Base-by-base conservation (phyloP, 2,329 filamentous ascomycete species). In the Aspergillus chevalieri region DNA sequence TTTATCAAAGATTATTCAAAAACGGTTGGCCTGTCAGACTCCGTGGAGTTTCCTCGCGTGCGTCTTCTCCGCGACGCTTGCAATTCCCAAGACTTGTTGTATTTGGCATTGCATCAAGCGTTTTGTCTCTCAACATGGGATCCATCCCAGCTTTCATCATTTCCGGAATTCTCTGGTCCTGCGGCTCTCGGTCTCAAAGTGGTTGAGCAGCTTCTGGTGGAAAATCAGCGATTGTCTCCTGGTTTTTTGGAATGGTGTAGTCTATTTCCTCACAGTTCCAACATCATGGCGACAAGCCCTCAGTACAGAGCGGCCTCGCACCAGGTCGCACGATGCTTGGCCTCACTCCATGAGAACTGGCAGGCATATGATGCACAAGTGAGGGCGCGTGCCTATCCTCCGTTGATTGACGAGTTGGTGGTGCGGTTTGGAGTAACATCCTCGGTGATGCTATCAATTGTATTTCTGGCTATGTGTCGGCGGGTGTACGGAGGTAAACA, bases 101-200 rank as follows among this genome's bases (percentile, higher is more conserved):
- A 85, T 61, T 57, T 89, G 45, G 72, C 77, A 5, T 62, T 87
- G 10, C 85, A 87, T 60, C 84, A 87, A 60, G 51, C 85, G 2
- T 84, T 81, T 63, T 86, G 83, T 60, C 60, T 78, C 17, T 81
- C 78, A 76, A 76, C 74, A 3, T 49, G 68, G 3, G 62, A 71
- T 15, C 68, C 64, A 0, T 47, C 55, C 1, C 52, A 61, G 3
- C 60, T 78, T 4, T 66, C 74, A 14, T 57, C 46, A 10, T 52
- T 74, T 3, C 59, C 75, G 10, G 65, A 67, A 1, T 61, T 72
- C 43, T 56, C 72, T 3, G 51, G 52, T n/a, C 44, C 54, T 4
- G 52, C 67, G 9, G 51, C 51, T 6, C 39, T 53, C 46, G 69
- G 68, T 0, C 60, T 74, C 26, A 51, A 51, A 9, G 56, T 74